These are phyloP conservation scores for Multifurca ochricompacta DNA, from an alignment of 768 basidiomycete species.

Conservation along the genomic window DNA sequence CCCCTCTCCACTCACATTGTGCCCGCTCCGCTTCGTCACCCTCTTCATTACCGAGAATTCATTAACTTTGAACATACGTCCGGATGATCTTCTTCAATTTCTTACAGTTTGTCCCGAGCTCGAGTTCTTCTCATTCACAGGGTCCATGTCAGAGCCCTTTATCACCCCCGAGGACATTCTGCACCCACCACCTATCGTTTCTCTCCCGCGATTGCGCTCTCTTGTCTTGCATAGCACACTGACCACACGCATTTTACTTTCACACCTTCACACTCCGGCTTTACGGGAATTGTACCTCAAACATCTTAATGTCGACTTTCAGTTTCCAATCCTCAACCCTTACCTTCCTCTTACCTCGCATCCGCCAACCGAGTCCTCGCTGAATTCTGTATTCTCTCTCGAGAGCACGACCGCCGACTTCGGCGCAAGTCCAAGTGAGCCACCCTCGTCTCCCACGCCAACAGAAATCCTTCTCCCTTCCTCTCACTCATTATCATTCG, in stretches of 20 bases:
- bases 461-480: not conserved
- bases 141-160: conserved; percentile 42
- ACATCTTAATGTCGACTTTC: conserved; percentile 58
- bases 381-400: not conserved
- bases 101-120: conserved; percentile 54
- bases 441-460: not conserved
- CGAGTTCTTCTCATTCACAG: conserved; percentile 49
- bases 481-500: not conserved
- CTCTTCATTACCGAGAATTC: conserved; percentile 49
- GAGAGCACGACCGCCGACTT: not conserved
- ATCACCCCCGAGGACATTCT: conserved; percentile 22
- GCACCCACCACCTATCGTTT: conserved; percentile 33
- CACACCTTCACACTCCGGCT: conserved; percentile 52
- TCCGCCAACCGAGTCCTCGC: conserved; percentile 7
- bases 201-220: conserved; percentile 51
- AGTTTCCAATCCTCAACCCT: conserved; percentile 20
- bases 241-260: conserved; percentile 56
- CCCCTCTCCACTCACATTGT: conserved; percentile 37
- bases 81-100: conserved; percentile 49
- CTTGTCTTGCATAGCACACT: conserved; percentile 53
- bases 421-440: not conserved
- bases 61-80: conserved; percentile 33
- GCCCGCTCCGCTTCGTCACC: conserved; percentile 47
- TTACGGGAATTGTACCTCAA: conserved; percentile 55
- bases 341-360: conserved; percentile 24